Percentiles rank a stretch among this genome's conserved stretches.
phyloP scores from a whole-genome alignment of 768 basidiomycete species.

The Leccinum aurantiacum region DNA sequence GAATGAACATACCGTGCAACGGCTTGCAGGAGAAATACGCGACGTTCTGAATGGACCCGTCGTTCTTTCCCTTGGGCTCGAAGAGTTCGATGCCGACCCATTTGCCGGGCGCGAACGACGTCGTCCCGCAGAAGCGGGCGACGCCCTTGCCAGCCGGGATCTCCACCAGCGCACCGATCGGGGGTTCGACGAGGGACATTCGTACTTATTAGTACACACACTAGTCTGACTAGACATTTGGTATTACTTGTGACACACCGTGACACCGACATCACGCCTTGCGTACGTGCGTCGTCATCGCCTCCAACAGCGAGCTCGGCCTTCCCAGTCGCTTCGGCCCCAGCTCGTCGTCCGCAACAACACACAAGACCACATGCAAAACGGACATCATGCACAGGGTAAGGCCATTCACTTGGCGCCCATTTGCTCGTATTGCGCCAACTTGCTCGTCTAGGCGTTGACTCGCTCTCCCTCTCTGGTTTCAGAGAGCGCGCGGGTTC shows the following conservation, averaged over 20 bases:
- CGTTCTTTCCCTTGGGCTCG: constrained; percentile 90
- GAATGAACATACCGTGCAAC: constrained; percentile 84
- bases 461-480: constrained; percentile 15
- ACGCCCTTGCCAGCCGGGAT: constrained; percentile 79
- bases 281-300: constrained; percentile 6
- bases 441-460: constrained; percentile 18
- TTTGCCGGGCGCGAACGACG: constrained; percentile 83
- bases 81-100: constrained; percentile 94
- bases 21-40: constrained; percentile 80
- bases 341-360: constrained; percentile 4
- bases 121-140: constrained; percentile 82
- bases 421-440: constrained; percentile 3
- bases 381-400: constrained; percentile 30
- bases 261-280: constrained; percentile 15
- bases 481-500: constrained; percentile 21
- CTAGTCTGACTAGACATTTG: neutral
- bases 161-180: constrained; percentile 74
- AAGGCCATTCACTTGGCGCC: constrained; percentile 3
- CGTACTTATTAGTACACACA: constrained; percentile 26
- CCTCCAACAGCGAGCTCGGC: constrained; percentile 8
- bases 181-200: constrained; percentile 39
- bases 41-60: constrained; percentile 80
- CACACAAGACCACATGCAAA: constrained; percentile 27
- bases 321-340: constrained; percentile 1
- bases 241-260: neutral